Base-by-base conservation (phyloP, 305 asterid species). In the Striga hermonthica region DNA sequence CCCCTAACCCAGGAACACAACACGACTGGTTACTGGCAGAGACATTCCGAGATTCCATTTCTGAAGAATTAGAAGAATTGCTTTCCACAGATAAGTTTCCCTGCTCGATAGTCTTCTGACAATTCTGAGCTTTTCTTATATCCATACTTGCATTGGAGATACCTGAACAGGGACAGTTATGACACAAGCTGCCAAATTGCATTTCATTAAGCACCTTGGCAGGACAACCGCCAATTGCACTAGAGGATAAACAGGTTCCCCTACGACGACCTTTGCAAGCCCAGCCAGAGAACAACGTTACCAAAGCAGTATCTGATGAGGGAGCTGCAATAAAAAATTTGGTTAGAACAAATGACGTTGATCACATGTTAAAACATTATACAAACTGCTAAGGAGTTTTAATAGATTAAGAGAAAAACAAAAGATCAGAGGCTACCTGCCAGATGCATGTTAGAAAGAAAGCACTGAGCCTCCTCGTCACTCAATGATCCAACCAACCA, bases 241-340 rank as follows among this genome's bases (percentile, higher is more conserved):
- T 67, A 59, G 84, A 82, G 73, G 91, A 83, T 71, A 93, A 86
- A 67, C 97, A 93, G 62, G 74, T 73, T 57, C 83, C 86, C 50
- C 70, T 73, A 71, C 85, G 88, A 67, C 72, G 78, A 60, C 99
- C 99, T 80, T 93, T 90, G 82, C 99, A 93, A 43, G 97, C 97
- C 99, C 99, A 93, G 61, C 99, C 98, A 74, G 97, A 81, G 81
- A 90, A 93, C 65, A 93, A 81, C 8, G 99, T 93, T 53, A 93
- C 91, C 75, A 93, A 73, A 74, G 97, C 99, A 65, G 79, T 73
- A 73, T 93, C 99, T 12, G 95, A 80, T 57, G 84, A 82, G 22
- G 99, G 95, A 76, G 97, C 99, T 93, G 95, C 81, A 81, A 67
- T 22, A 72, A 74, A 72, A 60, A 74, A 73, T 43, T 49, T 68